These are phyloP conservation scores for Cyclotella cryptica DNA, from an alignment of 108 stramenopile species.

Conservation along the genomic window DNA sequence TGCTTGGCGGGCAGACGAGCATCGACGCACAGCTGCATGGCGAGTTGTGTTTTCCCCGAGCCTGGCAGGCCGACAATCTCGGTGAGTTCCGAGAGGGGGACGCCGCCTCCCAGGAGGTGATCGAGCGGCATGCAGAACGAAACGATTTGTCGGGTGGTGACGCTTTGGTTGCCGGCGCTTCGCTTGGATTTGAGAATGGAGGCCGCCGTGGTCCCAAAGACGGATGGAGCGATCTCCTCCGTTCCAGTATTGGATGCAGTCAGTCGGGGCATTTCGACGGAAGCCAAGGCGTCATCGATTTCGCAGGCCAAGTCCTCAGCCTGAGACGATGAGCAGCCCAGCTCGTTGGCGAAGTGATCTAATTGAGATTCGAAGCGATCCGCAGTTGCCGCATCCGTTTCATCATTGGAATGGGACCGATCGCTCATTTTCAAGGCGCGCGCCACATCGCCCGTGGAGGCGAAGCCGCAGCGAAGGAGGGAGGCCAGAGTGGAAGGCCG, in stretches of 20 bases:
- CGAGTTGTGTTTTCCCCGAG: slow-evolving; percentile 95
- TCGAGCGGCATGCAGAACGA: slow-evolving; percentile 84
- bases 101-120: slow-evolving; percentile 86
- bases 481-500: slow-evolving; percentile 75
- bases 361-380: background rate
- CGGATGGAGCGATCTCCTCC: background rate
- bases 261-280: slow-evolving; percentile 31
- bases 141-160: slow-evolving; percentile 60
- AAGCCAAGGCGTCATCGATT: slow-evolving; percentile 37
- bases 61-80: slow-evolving; percentile 94
- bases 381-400: background rate
- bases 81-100: slow-evolving; percentile 81
- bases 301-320: slow-evolving; percentile 46
- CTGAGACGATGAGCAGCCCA: slow-evolving; percentile 37
- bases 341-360: slow-evolving; percentile 28
- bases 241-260: background rate
- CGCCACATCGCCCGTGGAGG: slow-evolving; percentile 62
- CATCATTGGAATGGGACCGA: background rate
- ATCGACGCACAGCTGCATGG: slow-evolving; percentile 93
- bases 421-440: slow-evolving; percentile 21
- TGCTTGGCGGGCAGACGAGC: slow-evolving; percentile 76
- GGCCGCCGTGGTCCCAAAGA: slow-evolving; percentile 32
- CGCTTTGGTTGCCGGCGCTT: background rate
- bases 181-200: slow-evolving; percentile 29
- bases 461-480: slow-evolving; percentile 71